A percentile compares a stretch with the other conserved stretches of the same genome.
Evolutionary conservation across 2,329 filamentous ascomycete genomes (phyloP).

Genomic region (Aspergillus japonicus): DNA sequence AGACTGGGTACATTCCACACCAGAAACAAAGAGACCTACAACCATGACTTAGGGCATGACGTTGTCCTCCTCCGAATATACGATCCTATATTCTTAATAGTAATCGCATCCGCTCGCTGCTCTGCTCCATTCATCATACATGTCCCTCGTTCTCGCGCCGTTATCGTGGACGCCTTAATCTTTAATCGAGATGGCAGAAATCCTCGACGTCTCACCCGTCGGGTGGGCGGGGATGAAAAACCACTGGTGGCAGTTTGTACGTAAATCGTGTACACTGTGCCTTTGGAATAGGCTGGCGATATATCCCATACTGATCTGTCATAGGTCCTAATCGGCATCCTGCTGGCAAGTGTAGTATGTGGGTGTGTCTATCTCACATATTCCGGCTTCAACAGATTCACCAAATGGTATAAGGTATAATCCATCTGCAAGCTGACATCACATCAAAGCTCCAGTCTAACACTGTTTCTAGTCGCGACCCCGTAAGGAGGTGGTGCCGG

Average conservation of each 20-base stretch:
- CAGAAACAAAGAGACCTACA: neutral
- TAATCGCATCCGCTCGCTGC: neutral
- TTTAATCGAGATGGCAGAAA: slow-evolving; percentile 29
- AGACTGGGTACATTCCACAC: neutral
- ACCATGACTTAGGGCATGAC: slow-evolving; percentile 2
- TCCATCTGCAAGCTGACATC: neutral
- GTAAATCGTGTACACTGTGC: slow-evolving; percentile 13
- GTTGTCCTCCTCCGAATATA: neutral
- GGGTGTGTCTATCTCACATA: slow-evolving; percentile 33
- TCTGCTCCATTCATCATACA: slow-evolving; percentile 1
- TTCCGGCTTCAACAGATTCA: slow-evolving; percentile 21
- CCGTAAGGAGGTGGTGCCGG: slow-evolving; percentile 24
- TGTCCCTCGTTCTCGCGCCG: slow-evolving; percentile 14
- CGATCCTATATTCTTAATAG: neutral
- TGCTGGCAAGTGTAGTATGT: slow-evolving; percentile 30
- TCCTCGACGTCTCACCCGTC: slow-evolving; percentile 30
- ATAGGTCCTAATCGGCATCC: slow-evolving; percentile 37
- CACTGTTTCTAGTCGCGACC: slow-evolving; percentile 23
- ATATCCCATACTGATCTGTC: slow-evolving; percentile 14
- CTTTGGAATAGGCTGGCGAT: neutral
- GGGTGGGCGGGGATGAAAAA: slow-evolving; percentile 37
- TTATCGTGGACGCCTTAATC: slow-evolving; percentile 13
- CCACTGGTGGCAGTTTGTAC: slow-evolving; percentile 47
- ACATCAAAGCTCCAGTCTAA: neutral
- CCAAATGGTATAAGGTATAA: slow-evolving; percentile 31